Conservation (phyloP, 495 filamentous ascomycete genomes). For the Trichoderma reesei region DNA sequence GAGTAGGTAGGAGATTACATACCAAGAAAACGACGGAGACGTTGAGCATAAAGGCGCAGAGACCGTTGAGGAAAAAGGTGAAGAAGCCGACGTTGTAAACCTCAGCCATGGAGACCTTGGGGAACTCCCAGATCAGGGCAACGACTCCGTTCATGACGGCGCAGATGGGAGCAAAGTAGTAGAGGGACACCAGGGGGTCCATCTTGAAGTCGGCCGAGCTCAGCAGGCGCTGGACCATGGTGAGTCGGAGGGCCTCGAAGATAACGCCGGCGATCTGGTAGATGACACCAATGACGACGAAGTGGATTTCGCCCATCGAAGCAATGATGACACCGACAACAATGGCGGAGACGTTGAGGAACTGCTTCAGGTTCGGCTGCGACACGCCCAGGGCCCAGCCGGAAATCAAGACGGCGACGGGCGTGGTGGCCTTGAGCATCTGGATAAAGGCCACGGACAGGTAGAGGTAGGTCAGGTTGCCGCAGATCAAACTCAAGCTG, state of each 20-base stretch:
- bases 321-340: constrained; percentile 85
- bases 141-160: constrained; percentile 78
- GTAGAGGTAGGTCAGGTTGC: constrained; percentile 87
- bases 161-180: constrained; percentile 93
- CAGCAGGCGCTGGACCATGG: constrained; percentile 83
- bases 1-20: constrained; percentile 29
- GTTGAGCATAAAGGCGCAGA: constrained; percentile 80
- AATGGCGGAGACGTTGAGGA: constrained; percentile 80
- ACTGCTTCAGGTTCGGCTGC: constrained; percentile 64
- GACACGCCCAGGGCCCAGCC: constrained; percentile 76
- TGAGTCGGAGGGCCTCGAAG: constrained; percentile 84
- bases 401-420: constrained; percentile 76
- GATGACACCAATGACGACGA: constrained; percentile 76
- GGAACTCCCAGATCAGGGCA: constrained; percentile 69
- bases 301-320: constrained; percentile 86
- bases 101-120: constrained; percentile 58
- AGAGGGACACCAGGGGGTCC: constrained; percentile 90
- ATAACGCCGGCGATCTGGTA: constrained; percentile 76
- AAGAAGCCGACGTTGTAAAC: constrained; percentile 66
- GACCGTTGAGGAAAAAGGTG: constrained; percentile 69
- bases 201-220: constrained; percentile 92
- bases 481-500: constrained; percentile 87
- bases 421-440: constrained; percentile 95
- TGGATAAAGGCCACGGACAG: constrained; percentile 92
- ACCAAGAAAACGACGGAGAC: constrained; percentile 92